A percentile compares a stretch with the other conserved stretches of the same genome.
These are phyloP conservation scores for Cercospora sp. DNA, from an alignment of 2,329 filamentous ascomycete species.

Conservation along the genomic window DNA sequence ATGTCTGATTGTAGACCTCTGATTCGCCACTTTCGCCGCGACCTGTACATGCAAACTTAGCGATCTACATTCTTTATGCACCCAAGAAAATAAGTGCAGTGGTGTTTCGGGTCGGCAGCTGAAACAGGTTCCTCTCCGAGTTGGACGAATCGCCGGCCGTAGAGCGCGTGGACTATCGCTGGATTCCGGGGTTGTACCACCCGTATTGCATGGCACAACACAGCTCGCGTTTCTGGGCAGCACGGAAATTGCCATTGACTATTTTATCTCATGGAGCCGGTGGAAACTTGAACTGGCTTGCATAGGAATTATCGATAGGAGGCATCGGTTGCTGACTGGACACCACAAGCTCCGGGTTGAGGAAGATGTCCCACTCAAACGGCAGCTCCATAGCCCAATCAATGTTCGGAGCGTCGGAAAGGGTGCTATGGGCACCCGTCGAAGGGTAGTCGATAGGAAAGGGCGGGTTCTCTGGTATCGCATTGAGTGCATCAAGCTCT, in stretches of 20 bases:
- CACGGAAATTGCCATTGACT: neutral
- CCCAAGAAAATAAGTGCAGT: constrained; percentile 16
- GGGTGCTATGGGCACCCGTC: constrained; percentile 29
- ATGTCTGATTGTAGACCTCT: neutral
- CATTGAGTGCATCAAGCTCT: constrained; percentile 36
- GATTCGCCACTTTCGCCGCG: constrained; percentile 21
- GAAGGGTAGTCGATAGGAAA: constrained; percentile 36
- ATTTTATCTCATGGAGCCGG: neutral
- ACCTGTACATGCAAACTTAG: constrained; percentile 13
- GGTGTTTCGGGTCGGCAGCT: constrained; percentile 14
- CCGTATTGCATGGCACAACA: neutral
- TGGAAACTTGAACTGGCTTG: constrained; percentile 25
- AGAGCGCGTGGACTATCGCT: neutral
- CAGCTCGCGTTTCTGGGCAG: neutral
- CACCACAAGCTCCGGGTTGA: constrained; percentile 39
- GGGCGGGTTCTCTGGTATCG: constrained; percentile 30
- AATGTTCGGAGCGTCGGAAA: constrained; percentile 36
- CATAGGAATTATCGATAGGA: constrained; percentile 23
- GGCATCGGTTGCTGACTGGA: constrained; percentile 31
- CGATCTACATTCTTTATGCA: constrained; percentile 25
- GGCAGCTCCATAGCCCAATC: constrained; percentile 39
- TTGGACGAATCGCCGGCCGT: neutral
- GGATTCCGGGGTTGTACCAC: neutral
- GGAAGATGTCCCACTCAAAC: constrained; percentile 41
- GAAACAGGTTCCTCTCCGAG: constrained; percentile 20